Evolutionary conservation across 805 yeast species (phyloP).

Genomic region (Myxozyma melibiosi): DNA sequence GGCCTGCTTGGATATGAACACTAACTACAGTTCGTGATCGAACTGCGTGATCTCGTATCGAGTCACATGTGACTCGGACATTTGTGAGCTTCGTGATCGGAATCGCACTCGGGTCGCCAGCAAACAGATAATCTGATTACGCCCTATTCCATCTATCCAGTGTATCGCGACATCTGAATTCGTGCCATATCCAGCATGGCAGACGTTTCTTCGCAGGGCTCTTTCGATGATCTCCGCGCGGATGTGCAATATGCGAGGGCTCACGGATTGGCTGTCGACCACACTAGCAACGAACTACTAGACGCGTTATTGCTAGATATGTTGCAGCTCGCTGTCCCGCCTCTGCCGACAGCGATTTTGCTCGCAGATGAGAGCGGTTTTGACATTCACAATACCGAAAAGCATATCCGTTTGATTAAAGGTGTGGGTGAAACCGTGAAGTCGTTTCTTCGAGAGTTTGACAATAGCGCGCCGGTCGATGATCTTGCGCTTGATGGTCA

Average conservation of each 20-base stretch:
- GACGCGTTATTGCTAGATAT: neutral
- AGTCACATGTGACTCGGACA: constrained; percentile 5
- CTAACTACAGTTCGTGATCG: neutral
- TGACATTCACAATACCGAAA: neutral
- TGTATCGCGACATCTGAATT: neutral
- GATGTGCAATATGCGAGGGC: neutral
- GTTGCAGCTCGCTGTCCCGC: neutral
- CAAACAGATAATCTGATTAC: too few relatives aligned
- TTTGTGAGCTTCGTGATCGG: too few relatives aligned
- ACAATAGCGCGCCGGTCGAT: too few relatives aligned
- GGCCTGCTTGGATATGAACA: too few relatives aligned
- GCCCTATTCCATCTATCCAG: too few relatives aligned
- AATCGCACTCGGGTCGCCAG: too few relatives aligned
- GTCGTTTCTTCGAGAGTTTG: too few relatives aligned
- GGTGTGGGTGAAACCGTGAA: too few relatives aligned
- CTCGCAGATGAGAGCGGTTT: neutral
- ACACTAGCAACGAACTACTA: neutral
- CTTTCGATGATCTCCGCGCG: too few relatives aligned
- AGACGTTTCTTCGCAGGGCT: too few relatives aligned
- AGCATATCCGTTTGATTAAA: neutral
- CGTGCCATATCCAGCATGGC: neutral
- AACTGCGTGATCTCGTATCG: constrained; percentile 10
- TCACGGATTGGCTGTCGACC: neutral
- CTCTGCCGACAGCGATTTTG: neutral
- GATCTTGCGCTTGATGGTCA: too few relatives aligned